phyloP scores from a whole-genome alignment of 2,329 filamentous ascomycete species.

The Fusarium austroafricanum region DNA sequence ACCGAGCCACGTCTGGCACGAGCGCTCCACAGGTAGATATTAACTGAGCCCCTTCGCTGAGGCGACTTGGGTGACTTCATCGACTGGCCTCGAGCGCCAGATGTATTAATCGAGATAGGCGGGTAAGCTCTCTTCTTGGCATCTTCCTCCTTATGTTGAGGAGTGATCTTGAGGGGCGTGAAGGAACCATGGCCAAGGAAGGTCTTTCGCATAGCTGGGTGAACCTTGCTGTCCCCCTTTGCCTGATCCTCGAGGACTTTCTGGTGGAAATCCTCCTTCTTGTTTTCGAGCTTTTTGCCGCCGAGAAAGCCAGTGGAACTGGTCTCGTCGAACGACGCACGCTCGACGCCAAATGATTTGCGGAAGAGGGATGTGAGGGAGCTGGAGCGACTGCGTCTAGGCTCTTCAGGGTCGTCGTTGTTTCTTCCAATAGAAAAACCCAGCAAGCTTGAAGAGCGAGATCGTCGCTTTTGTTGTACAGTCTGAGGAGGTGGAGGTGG shows the following conservation, averaged over 20 bases:
- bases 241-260: constrained; percentile 45
- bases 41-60: constrained; percentile 47
- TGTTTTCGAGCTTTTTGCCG: constrained; percentile 55
- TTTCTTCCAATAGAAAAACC: constrained; percentile 40
- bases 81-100: constrained; percentile 44
- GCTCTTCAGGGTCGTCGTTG: constrained; percentile 39
- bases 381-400: constrained; percentile 50
- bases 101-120: constrained; percentile 52
- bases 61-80: constrained; percentile 46
- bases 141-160: constrained; percentile 42
- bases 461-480: constrained; percentile 36
- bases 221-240: constrained; percentile 46
- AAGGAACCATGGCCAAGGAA: constrained; percentile 44
- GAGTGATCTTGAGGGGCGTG: constrained; percentile 45
- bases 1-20: constrained; percentile 32
- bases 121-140: constrained; percentile 50
- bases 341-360: constrained; percentile 51
- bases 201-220: constrained; percentile 51
- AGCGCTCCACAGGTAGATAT: constrained; percentile 48
- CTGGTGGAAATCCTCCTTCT: constrained; percentile 51
- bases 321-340: constrained; percentile 49
- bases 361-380: constrained; percentile 53
- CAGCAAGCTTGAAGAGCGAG: constrained; percentile 45
- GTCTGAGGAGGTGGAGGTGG: constrained; percentile 11
- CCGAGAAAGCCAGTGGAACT: constrained; percentile 55